Base-by-base conservation (phyloP, 306 rosid genomes). In the Mimosa bimucronata region DNA sequence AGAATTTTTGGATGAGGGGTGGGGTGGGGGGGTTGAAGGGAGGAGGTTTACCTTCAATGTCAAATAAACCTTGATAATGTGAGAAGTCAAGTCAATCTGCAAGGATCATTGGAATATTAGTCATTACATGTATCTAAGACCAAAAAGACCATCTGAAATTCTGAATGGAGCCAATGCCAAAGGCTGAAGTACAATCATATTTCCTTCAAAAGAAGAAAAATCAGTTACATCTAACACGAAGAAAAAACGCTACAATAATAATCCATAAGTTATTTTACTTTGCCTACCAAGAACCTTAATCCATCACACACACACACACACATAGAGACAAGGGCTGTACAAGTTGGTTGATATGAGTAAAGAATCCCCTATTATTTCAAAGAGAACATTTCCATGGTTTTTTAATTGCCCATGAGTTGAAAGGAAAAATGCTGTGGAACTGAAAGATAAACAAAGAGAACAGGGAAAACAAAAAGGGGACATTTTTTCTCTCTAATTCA, bases 71-170 rank as follows among this genome's bases (percentile, higher is more conserved):
- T 87, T 95, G 57, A 88, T 71, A 53, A 95, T 92, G 72, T 95
- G 99, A 74, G 99, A 90, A 77, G 85, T 77, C 88, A 93, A 81
- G 83, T 95, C 99, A 86, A 95, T 91, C 99, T 95, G 98, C 89
- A 89, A 53, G 29, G 71, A 74, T 48, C 29, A 57, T 52, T 72
- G 72, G 73, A 75, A 84, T n/a, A 81, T 82, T 62, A 81, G 84
- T 78, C 78, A 66, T 26, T 46, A 68, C 41, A 74, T 23, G 76
- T 55, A 66, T 68, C 74, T 5, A 21, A 21, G 1, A 55, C 62
- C 62, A 11, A 74, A 83, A 65, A 15, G 25, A 67, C 7, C 0
- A 76, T n/a, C 72, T 48, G 21, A 75, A 58, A 29, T n/a, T 67
- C 23, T 4, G 21, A 38, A 23, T 29, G 42, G 29, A 42, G 73